A percentile compares a stretch with the other conserved stretches of the same genome.
Evolutionary conservation across 139 green algal species (phyloP).

Genomic region (Zygnema circumcarinatum): DNA sequence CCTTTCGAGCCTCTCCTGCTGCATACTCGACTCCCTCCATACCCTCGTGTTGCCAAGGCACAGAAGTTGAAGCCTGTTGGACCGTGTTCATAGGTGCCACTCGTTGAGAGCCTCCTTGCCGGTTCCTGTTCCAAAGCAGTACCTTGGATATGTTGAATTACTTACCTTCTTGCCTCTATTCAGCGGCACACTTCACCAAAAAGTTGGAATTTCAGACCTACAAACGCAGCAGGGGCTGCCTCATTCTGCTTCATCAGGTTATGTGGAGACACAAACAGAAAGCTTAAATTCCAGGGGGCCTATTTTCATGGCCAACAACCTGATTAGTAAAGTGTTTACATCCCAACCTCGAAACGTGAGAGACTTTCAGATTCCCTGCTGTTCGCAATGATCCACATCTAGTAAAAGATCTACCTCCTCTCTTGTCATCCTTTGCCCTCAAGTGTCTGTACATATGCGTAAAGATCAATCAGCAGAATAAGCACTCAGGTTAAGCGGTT

Average conservation of each 20-base stretch:
- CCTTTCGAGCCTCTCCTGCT: background rate
- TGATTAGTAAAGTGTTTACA: too few species aligned
- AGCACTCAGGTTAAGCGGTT: too few species aligned
- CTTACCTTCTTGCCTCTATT: too few species aligned
- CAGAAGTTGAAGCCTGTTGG: background rate
- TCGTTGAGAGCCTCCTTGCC: background rate
- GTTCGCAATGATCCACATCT: too few species aligned
- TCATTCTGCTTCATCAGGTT: background rate
- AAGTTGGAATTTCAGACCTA: background rate
- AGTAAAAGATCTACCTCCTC: too few species aligned
- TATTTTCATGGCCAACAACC: background rate
- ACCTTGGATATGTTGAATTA: too few species aligned
- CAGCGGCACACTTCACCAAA: background rate
- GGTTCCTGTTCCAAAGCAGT: background rate
- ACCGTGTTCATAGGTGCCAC: background rate
- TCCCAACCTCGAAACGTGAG: too few species aligned
- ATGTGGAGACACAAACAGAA: background rate
- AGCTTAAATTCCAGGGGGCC: background rate
- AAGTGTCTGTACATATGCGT: too few species aligned
- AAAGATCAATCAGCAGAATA: too few species aligned
- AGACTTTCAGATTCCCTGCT: too few species aligned
- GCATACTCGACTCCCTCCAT: too few species aligned
- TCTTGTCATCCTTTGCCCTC: too few species aligned
- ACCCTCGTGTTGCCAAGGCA: background rate
- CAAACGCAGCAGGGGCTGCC: background rate